Base-by-base conservation (phyloP, 768 basidiomycete species). In the Mycena vitilis region DNA sequence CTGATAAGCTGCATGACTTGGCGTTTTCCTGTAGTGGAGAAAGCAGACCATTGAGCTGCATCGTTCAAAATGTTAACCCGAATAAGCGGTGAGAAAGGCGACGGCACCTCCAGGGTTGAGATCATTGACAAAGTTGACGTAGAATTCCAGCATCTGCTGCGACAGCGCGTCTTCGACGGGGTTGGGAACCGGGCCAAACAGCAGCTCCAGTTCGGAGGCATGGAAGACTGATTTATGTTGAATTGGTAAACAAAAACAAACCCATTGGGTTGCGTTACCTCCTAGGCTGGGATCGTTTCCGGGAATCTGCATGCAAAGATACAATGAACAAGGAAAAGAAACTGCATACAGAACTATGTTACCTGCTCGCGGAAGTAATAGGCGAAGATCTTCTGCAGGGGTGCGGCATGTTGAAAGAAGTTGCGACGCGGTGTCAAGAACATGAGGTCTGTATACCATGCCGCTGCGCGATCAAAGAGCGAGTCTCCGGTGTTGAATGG, bases 401-500 rank as follows among this genome's bases (percentile, higher is more conserved):
- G 68, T 4, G 88, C 81, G 0, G 83, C 88, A 49, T 84, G 79
- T 25, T 84, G 77, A 65, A 87, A 85, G 60, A 89, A 86, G 51
- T 85, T 77, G 45, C 88, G 78, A 37, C 88, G 73, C 0, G 86
- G 81, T 0, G 84, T 80, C 38, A 89, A 77, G 74, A 82, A 90
- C 86, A 88, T 89, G 60, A 81, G 78, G 67, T 86, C 87, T 1
- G 86, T 86, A 69, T 89, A 90, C 85, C 86, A 90, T 0, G 88
- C 80, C 52, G 77, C 84, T 0, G 81, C 85, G 52, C 88, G 76
- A 71, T 90, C 88, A 62, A 87, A 90, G 9, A 90, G 78, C 11
- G 84, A 85, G 73, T 90, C 87, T 0, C 89, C 88, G 0, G 87
- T 90, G 63, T 86, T 84, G 78, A 88, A 89, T 0, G 84, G 81